These are phyloP conservation scores for Globisporangium sylvaticum DNA, from an alignment of 352 stramenopile species.

Conservation along the genomic window DNA sequence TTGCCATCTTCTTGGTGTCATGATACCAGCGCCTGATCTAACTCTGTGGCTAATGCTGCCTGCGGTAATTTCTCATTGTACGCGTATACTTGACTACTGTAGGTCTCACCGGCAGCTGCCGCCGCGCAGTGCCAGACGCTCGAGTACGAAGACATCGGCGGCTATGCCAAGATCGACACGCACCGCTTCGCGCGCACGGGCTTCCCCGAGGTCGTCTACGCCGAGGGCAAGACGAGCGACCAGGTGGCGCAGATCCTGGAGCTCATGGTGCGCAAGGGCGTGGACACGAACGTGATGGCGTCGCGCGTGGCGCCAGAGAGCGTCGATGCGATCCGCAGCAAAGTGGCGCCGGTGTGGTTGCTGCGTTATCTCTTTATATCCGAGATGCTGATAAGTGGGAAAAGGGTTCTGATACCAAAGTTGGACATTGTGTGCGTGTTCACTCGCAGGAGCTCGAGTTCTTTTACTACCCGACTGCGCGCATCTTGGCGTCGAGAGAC, in stretches of 20 bases:
- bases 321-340: slow-evolving; percentile 34
- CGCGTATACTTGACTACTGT: neutral
- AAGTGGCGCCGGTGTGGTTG: slow-evolving; percentile 32
- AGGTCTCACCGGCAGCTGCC: slow-evolving; percentile 28
- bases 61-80: too few species aligned
- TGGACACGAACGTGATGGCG: slow-evolving; percentile 69
- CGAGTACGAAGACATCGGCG: slow-evolving; percentile 51
- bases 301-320: slow-evolving; percentile 62
- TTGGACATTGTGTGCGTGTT: neutral
- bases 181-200: slow-evolving; percentile 83
- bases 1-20: too few species aligned
- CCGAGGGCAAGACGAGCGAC: slow-evolving; percentile 88
- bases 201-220: slow-evolving; percentile 95
- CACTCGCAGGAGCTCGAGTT: slow-evolving; percentile 30
- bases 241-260: slow-evolving; percentile 91
- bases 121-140: slow-evolving; percentile 24
- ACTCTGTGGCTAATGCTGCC: too few species aligned
- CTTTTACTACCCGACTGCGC: slow-evolving; percentile 63
- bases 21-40: too few species aligned
- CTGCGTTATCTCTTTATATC: neutral
- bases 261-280: slow-evolving; percentile 67
- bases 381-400: neutral
- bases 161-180: slow-evolving; percentile 88
- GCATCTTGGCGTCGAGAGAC: slow-evolving; percentile 61
- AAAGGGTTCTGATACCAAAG: neutral